Conservation (phyloP, 2,329 filamentous ascomycete species). For the Exophiala phaeomuriformis region DNA sequence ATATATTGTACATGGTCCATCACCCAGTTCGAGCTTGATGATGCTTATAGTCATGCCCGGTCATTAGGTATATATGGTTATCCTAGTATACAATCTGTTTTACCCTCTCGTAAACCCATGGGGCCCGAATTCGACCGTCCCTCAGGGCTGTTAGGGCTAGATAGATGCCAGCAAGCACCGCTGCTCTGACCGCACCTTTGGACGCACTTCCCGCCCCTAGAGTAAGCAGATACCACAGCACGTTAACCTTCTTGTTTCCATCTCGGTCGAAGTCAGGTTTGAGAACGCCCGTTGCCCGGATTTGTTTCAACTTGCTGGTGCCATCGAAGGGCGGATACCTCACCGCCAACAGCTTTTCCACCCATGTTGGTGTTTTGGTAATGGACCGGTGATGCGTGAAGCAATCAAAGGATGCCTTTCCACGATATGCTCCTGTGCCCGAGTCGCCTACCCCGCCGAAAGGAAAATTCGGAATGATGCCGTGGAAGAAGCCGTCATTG, state of each 20-base stretch:
- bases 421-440: constrained; percentile 69
- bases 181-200: constrained; percentile 14
- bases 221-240: constrained; percentile 24
- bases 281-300: constrained; percentile 44
- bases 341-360: constrained; percentile 50
- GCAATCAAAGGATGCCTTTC: constrained; percentile 59
- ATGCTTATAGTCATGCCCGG: too few species aligned
- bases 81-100: too few species aligned
- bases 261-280: constrained; percentile 56
- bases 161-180: constrained; percentile 11
- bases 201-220: constrained; percentile 20
- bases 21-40: too few species aligned
- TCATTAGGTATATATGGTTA: too few species aligned
- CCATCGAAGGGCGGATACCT: constrained; percentile 56
- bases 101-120: background rate
- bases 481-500: constrained; percentile 60
- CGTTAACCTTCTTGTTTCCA: constrained; percentile 34
- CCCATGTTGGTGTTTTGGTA: constrained; percentile 54
- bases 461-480: constrained; percentile 60
- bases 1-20: too few species aligned
- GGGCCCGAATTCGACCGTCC: background rate
- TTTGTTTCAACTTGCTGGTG: constrained; percentile 44
- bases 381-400: constrained; percentile 56
- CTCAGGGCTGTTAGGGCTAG: constrained; percentile 10
- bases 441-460: constrained; percentile 81